Evolutionary conservation across 1,284 basidiomycete species (phyloP), one percentile per base, ranked within the genome.

Genomic region (Ganoderma sinense): DNA sequence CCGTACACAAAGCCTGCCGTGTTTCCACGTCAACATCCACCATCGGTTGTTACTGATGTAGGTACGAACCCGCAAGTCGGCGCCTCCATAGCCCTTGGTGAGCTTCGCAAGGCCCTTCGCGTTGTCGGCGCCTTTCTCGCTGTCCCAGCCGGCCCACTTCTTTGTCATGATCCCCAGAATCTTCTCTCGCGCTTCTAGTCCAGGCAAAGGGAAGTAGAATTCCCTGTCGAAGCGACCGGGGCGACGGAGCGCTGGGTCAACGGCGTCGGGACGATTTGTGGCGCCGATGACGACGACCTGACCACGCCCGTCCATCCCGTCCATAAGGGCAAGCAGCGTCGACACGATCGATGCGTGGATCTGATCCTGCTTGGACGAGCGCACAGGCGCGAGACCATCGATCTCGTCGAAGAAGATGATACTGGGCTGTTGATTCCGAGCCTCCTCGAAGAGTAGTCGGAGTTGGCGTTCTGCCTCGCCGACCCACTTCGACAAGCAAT

Each of bases 371-470:
- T 99, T 99, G 62, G 95, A 96, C 60, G 96, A 98, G 45, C 98
- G 92, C 1, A 99, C 98, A 0, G 98, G 98, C 20, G 98, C 98
- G 16, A 99, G 90, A 74, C 97, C 97, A 78, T 99, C 98, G 75
- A 99, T 99, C 83, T 99, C 98, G 79, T 99, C 96, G 77, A 97
- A 97, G 83, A 97, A 97, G 76, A 97, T 97, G 78, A 97, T 99
- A 74, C 92, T 95, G 0, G 98, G 98, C 78, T 99, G 97, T 65
- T 91, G 93, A 67, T 92, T 92, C 58, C 92, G 89, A 1, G 98
- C 98, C 83, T 99, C 98, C 75, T 99, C 97, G 80, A 99, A 99
- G 11, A 99, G 86, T 65, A 99, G 87, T 1, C 98, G 91, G 7
- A 99, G 87, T 80, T 99, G 98, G 4, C 98, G 91, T 79, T 99